Evolutionary conservation across 2,329 filamentous ascomycete species (phyloP), one percentile per base, ranked within the genome.

Genomic region (Arthrinium puccinioides): DNA sequence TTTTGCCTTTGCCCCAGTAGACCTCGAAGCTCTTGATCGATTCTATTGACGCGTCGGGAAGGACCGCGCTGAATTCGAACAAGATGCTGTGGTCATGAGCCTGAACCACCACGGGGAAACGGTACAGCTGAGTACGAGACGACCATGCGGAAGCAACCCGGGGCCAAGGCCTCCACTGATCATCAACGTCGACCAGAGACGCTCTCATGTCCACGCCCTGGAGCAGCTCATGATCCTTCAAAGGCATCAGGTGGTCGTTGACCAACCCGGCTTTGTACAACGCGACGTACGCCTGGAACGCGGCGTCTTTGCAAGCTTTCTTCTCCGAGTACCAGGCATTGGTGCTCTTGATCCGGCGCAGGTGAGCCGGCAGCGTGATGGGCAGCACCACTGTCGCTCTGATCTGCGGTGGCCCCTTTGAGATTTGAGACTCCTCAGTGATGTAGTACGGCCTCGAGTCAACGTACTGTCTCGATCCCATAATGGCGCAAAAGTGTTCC

Each of bases 291-390:
- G 88, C 85, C 51, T 86, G 76, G 43, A 94, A 92, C 0, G 87
- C 84, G 1, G 83, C 87, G 57, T 96, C 90, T 52, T 84, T 87
- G 47, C 69, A 79, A 0, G 88, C 87, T 47, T 77, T 79, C 40
- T 69, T 74, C 50, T 92, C 82, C 0, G 79, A 84, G 9, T 47
- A 58, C 88, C 88, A 96, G n/a, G 56, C 44, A 24, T 54, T 44
- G 20, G 57, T 55, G 36, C 82, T 76, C 16, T 60, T 49, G 0
- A 73, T 67, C 26, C 59, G 62, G 13, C 84, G 75, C 9, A 87
- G 57, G 10, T 69, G 56, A 4, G 70, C 62, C n/a, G 84, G 72
- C 1, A 97, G 64, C 4, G 76, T 82, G 4, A 73, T 68, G 0
- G 90, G 90, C 3, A 97, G 66, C 2, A 76, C 66, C 0, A 94